Base-by-base conservation (phyloP, 768 basidiomycete species). In the Serendipita indica region DNA sequence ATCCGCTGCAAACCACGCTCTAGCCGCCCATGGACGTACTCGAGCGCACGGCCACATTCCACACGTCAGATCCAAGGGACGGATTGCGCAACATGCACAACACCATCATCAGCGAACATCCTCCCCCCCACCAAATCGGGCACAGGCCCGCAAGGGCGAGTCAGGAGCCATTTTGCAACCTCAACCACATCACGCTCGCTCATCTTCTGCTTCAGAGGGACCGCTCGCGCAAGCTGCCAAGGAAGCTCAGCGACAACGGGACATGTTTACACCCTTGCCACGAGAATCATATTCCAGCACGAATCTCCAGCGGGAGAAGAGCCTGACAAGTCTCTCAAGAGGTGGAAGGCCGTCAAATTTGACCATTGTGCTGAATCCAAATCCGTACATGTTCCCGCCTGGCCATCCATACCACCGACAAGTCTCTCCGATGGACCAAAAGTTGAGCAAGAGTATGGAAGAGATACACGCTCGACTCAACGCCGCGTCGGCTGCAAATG, bases 281-380 rank as follows among this genome's bases (percentile, higher is more conserved):
- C 63, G 61, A 5, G 63, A 58, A 27, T 62, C 63, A 32, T 62
- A 62, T 25, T 45, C 59, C 28, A 52, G 25, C 10, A 54, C 49
- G 32, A 54, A 54, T 18, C 25, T 54, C 5, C 22, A 25, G 7
- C 20, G 49, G 25, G 49, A 54, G 49, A 54, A 54, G 25, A 54
- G 49, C 30, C 49, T 54, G 7, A 62, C 39, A 52, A 86, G 65
- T 75, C 77, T 61, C 88, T 89, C 69, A 74, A 84, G 1, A 75
- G 78, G 57, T 70, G 77, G 28, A 83, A 80, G 32, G 85, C 84
- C 66, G 20, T 76, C 78, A 57, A 80, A 80, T 61, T 68, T 76
- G 67, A 80, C 68, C 65, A 79, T 79, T 67, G 69, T 89, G 39
- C 74, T 89, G 74, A 82, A 88, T 62, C 87, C 86, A 0, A 77